Evolutionary conservation across 805 yeast genomes (phyloP).

Genomic region (Saturnispora bothae): DNA sequence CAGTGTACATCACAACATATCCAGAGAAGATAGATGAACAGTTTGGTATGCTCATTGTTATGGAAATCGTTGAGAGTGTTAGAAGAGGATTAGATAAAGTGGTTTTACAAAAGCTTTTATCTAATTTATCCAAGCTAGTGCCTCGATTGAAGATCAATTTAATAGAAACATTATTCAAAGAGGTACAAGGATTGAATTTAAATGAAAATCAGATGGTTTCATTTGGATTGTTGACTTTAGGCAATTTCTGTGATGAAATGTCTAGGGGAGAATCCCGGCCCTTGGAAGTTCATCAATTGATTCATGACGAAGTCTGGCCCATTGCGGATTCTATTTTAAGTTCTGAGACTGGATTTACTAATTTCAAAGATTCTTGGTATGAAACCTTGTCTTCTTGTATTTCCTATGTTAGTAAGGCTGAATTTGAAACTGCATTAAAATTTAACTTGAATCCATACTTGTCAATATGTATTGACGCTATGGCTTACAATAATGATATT

Average conservation of each 20-base stretch:
- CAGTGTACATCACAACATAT: constrained; percentile 32
- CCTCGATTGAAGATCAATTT: constrained; percentile 1
- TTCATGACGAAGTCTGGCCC: constrained; percentile 8
- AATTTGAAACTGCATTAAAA: constrained; percentile 23
- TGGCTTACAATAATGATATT: constrained; percentile 12
- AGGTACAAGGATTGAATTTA: background rate
- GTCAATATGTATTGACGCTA: constrained; percentile 13
- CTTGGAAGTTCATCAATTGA: constrained; percentile 3
- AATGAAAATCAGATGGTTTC: background rate
- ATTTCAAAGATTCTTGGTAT: constrained; percentile 16
- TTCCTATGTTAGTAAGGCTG: constrained; percentile 29
- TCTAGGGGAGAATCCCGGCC: constrained; percentile 5
- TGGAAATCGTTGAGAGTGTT: constrained; percentile 8
- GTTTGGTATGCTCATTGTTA: background rate
- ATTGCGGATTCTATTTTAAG: background rate
- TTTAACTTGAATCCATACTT: constrained; percentile 19
- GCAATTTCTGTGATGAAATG: constrained; percentile 4
- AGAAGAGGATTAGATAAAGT: constrained; percentile 3
- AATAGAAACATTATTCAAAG: background rate
- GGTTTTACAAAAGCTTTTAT: constrained; percentile 11
- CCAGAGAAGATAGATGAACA: background rate
- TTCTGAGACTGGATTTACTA: background rate
- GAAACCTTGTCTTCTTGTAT: constrained; percentile 29
- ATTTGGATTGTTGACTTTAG: constrained; percentile 1
- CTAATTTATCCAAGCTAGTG: constrained; percentile 9